Evolutionary conservation across 2,329 filamentous ascomycete species (phyloP).

Genomic region (Talaromyces rugulosus): DNA sequence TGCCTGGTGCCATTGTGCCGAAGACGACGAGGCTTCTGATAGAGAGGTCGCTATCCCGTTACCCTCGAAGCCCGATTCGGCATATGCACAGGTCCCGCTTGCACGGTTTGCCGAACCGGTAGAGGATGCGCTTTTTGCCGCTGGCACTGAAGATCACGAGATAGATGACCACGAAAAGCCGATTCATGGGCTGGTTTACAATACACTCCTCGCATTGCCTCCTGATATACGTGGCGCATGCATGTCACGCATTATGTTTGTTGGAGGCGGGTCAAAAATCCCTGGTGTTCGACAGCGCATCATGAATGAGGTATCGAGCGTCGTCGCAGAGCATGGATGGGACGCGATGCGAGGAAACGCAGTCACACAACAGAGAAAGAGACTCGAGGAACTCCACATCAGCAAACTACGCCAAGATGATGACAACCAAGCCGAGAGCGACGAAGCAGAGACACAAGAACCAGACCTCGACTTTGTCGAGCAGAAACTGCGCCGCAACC

Average conservation of each 20-base stretch:
- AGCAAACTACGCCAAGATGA: conserved; percentile 18
- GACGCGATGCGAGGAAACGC: conserved; percentile 68
- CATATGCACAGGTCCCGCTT: conserved; percentile 61
- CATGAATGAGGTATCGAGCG: conserved; percentile 65
- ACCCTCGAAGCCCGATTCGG: conserved; percentile 35
- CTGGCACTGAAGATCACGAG: conserved; percentile 47
- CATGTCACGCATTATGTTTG: conserved; percentile 84
- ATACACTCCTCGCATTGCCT: conserved; percentile 68
- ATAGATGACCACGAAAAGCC: conserved; percentile 87
- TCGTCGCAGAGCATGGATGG: conserved; percentile 72
- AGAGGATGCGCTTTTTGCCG: conserved; percentile 69
- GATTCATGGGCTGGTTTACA: conserved; percentile 71
- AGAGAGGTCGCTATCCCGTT: conserved; percentile 40
- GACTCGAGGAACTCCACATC: conserved; percentile 37
- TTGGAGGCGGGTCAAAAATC: conserved; percentile 73
- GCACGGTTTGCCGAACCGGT: conserved; percentile 67
- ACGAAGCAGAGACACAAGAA: conserved; percentile 10
- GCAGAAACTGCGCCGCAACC: conserved; percentile 33
- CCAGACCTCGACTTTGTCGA: conserved; percentile 46
- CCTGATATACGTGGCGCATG: conserved; percentile 79
- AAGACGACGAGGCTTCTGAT: conserved; percentile 3
- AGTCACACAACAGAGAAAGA: conserved; percentile 46
- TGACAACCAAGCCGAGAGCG: neutral
- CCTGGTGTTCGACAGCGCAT: conserved; percentile 75
- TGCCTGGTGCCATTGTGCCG: conserved; percentile 63